phyloP scores from a whole-genome alignment of 306 rosid genomes.

The Datisca glomerata region DNA sequence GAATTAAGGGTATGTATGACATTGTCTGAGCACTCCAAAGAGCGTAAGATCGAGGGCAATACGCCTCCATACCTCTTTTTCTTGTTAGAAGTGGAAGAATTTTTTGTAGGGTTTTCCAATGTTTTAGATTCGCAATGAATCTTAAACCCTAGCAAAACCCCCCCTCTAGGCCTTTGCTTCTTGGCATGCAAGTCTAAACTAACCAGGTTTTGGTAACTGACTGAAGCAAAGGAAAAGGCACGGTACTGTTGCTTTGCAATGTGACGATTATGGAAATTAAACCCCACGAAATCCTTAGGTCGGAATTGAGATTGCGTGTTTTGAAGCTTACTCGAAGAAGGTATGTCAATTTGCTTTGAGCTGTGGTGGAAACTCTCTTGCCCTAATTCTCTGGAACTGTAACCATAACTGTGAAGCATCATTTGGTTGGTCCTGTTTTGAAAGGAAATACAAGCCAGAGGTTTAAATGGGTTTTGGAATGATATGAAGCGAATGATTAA shows the following conservation, averaged over 20 bases:
- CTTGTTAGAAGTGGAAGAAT: slow-evolving; percentile 17
- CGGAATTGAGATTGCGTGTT: slow-evolving; percentile 8
- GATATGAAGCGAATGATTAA: too few species aligned
- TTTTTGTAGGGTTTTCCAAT: slow-evolving; percentile 17
- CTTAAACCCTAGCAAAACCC: slow-evolving; percentile 34
- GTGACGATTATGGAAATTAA: slow-evolving; percentile 6
- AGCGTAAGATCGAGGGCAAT: slow-evolving; percentile 40
- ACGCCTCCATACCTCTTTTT: slow-evolving; percentile 33
- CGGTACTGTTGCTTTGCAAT: slow-evolving; percentile 7
- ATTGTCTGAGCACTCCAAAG: slow-evolving; percentile 25
- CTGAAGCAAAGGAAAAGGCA: slow-evolving; percentile 6
- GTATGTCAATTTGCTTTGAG: slow-evolving; percentile 15
- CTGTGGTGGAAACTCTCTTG: slow-evolving; percentile 22
- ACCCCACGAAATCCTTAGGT: slow-evolving; percentile 20
- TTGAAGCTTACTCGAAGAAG: slow-evolving; percentile 18
- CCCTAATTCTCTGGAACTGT: slow-evolving; percentile 26
- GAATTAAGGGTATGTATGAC: slow-evolving; percentile 35
- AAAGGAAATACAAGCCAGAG: too few species aligned
- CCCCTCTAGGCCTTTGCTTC: slow-evolving; percentile 8
- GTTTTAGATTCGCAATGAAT: slow-evolving; percentile 30
- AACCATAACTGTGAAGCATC: slow-evolving; percentile 22
- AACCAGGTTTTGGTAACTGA: background rate
- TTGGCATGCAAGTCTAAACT: slow-evolving; percentile 11
- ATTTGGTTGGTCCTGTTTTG: slow-evolving; percentile 2
- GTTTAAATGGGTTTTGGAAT: too few species aligned